A percentile compares a stretch with the other conserved stretches of the same genome.
Conservation (phyloP, 768 basidiomycete genomes). For the Mycena indigotica region DNA sequence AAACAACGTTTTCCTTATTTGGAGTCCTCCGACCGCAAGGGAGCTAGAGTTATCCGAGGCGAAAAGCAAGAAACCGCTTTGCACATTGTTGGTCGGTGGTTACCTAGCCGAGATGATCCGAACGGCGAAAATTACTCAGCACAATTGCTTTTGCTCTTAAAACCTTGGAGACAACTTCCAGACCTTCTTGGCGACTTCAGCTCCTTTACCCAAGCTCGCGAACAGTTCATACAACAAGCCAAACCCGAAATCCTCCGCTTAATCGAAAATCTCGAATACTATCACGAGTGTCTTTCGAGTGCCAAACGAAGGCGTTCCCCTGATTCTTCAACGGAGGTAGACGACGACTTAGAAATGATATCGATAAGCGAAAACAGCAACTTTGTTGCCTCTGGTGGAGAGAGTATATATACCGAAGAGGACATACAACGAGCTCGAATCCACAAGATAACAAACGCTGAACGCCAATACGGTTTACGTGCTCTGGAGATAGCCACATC, state of each 20-base stretch:
- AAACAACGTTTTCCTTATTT: conserved; percentile 26
- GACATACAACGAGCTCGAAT: too few species aligned
- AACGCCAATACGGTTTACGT: too few species aligned
- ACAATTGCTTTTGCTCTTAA: conserved; percentile 34
- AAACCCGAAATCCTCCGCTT: conserved; percentile 4
- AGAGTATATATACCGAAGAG: too few species aligned
- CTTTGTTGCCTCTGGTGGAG: too few species aligned
- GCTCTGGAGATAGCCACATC: too few species aligned
- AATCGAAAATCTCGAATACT: conserved; percentile 35
- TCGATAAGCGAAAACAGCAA: too few species aligned
- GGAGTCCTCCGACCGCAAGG: conserved; percentile 5
- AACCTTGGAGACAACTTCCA: conserved; percentile 37
- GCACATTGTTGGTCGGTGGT: conserved; percentile 34
- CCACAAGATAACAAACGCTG: too few species aligned
- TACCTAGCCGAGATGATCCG: conserved; percentile 28
- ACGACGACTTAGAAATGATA: too few species aligned
- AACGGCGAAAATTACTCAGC: conserved; percentile 27
- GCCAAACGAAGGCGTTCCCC: conserved; percentile 5
- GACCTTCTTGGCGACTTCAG: conserved; percentile 24
- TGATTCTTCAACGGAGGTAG: too few species aligned
- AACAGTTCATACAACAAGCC: conserved; percentile 13
- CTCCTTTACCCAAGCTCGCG: conserved; percentile 28
- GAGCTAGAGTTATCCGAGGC: conserved; percentile 24
- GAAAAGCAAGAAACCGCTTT: conserved; percentile 36
- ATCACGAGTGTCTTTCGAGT: conserved; percentile 30